Base-by-base conservation (phyloP, 2,329 filamentous ascomycete species). In the Beauveria scarabaeidicola region DNA sequence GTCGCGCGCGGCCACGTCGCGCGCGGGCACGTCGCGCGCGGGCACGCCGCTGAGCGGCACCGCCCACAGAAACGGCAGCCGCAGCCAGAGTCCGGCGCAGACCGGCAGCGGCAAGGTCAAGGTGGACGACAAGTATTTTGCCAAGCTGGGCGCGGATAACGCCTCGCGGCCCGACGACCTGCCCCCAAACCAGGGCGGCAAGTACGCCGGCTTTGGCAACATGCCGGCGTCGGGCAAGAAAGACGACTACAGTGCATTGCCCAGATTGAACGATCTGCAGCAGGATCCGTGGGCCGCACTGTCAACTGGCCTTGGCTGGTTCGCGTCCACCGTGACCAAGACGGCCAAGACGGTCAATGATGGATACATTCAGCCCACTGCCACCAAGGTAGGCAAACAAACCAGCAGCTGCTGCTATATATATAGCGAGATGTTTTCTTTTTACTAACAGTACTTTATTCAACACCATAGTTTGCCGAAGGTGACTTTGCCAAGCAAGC, bases 261-360 rank as follows among this genome's bases (percentile, higher is more conserved):
- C 89, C 0, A 85, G 85, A 13, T 77, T 94, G n/a, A 88, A 94
- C 58, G 93, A 97, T 58, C 84, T 97, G 69, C 91, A 96, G 73
- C 89, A 87, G 70, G 94, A 99, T 70, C 92, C 94, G 0, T 79
- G 97, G 63, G 92, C 84, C 1, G 91, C 93, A 17, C 74, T 99
- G 66, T 91, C 86, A 29, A 97, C 96, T 74, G 90, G 93, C 0
- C 95, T 97, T 68, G 93, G 93, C 9, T 97, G 94, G 91, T 91
- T 97, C 69, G 84, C 91, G 19, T 88, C 85, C 38, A 91, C 90
- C 13, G 91, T 97, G 46, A 86, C 86, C 27, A 96, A 94, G 79
- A 89, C 90, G 64, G 94, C 92, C 41, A 95, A 96, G 78, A 90
- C 85, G 17, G 88, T 97, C 25, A 96, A 97, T 71, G 88, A 94